Evolutionary conservation across 176 grass and related monocot species (phyloP).

Genomic region (Aegilops bicornis): DNA sequence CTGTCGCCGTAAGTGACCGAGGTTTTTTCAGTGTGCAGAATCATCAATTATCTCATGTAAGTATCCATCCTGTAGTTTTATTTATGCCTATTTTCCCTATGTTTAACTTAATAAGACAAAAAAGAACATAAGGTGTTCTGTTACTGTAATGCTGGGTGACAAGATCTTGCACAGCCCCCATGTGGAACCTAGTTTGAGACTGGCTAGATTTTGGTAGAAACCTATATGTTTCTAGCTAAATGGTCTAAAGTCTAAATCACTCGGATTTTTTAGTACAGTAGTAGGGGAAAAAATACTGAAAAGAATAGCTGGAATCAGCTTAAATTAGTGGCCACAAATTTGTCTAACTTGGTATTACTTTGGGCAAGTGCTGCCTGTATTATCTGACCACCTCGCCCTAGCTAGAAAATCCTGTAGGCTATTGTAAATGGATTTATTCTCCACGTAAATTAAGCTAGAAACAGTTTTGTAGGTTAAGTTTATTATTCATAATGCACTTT

Average conservation of each 20-base stretch:
- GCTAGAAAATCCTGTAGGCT: background rate
- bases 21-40: conserved; percentile 52
- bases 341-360: conserved; percentile 17
- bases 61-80: conserved; percentile 22
- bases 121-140: background rate
- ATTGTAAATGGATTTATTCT: background rate
- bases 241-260: background rate
- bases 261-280: background rate
- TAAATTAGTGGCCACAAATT: background rate
- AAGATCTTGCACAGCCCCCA: background rate
- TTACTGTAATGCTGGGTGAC: background rate
- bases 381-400: background rate
- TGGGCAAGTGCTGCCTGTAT: background rate
- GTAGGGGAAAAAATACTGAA: background rate
- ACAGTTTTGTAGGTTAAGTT: background rate
- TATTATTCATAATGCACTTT: background rate
- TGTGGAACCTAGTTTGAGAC: background rate
- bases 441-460: background rate
- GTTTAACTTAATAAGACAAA: conserved; percentile 21
- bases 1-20: conserved; percentile 48
- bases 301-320: background rate
- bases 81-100: background rate
- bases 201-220: conserved; percentile 7
- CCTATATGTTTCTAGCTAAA: background rate
- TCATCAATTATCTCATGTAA: conserved; percentile 83